Percentiles rank a stretch among this genome's conserved stretches.
Evolutionary conservation across 1,139 yeast species (phyloP).

Genomic region (Geotrichum phurueaensis): DNA sequence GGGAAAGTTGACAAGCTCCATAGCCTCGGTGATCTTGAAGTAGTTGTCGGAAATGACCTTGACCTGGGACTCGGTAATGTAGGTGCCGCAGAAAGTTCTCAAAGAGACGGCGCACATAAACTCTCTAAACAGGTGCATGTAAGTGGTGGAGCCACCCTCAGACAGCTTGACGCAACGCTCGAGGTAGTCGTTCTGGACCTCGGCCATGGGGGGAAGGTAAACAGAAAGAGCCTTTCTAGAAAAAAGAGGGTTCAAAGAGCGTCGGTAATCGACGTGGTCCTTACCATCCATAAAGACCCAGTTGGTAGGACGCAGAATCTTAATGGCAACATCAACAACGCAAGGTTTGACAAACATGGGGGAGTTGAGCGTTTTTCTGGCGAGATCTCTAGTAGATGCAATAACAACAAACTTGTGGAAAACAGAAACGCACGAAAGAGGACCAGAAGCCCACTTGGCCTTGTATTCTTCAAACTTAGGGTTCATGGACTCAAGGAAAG

Average conservation of each 20-base stretch:
- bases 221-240: slow-evolving; percentile 74
- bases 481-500: slow-evolving; percentile 89
- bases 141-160: slow-evolving; percentile 55
- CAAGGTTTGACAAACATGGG: slow-evolving; percentile 92
- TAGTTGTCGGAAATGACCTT: slow-evolving; percentile 85
- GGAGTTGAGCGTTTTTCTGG: slow-evolving; percentile 80
- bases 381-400: slow-evolving; percentile 83
- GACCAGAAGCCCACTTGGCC: slow-evolving; percentile 93
- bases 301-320: slow-evolving; percentile 86
- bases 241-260: slow-evolving; percentile 82
- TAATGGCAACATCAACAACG: slow-evolving; percentile 93
- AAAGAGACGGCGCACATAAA: slow-evolving; percentile 89
- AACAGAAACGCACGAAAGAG: slow-evolving; percentile 89
- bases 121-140: slow-evolving; percentile 92
- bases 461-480: slow-evolving; percentile 92
- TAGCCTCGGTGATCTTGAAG: slow-evolving; percentile 85
- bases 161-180: slow-evolving; percentile 55
- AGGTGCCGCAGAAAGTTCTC: slow-evolving; percentile 91
- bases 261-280: slow-evolving; percentile 88
- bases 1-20: slow-evolving; percentile 96
- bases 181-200: slow-evolving; percentile 73
- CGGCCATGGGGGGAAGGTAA: slow-evolving; percentile 80
- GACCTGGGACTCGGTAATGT: slow-evolving; percentile 86
- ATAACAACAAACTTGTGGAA: slow-evolving; percentile 97
- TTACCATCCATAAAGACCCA: slow-evolving; percentile 98